Evolutionary conservation across 148 eudicot species (phyloP).

Genomic region (Rhododendron kiyosumense): DNA sequence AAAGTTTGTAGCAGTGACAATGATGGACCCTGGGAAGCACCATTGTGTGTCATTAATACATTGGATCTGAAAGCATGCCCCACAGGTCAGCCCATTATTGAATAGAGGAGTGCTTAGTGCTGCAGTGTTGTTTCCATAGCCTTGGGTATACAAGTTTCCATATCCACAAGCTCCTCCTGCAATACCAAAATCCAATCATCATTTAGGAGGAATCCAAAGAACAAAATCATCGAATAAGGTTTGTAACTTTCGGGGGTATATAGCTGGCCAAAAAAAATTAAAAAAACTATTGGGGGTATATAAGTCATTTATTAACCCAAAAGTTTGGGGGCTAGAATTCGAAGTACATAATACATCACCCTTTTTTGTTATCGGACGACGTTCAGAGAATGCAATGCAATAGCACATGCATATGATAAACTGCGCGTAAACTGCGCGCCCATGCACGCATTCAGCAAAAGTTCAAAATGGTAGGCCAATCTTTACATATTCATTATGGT

Average conservation of each 20-base stretch:
- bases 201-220: background rate
- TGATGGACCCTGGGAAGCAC: conserved; percentile 30
- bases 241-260: no score
- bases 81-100: conserved; percentile 38
- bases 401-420: background rate
- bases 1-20: conserved; percentile 43
- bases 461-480: background rate
- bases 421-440: background rate
- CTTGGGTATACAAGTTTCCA: conserved; percentile 37
- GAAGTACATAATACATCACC: background rate
- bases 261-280: no score
- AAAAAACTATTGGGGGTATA: no score
- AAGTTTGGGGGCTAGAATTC: background rate
- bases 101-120: conserved; percentile 42
- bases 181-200: background rate
- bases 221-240: background rate
- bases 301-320: no score
- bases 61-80: conserved; percentile 31
- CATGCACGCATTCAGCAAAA: background rate
- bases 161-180: conserved; percentile 51
- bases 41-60: conserved; percentile 27
- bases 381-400: background rate
- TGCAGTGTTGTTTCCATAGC: conserved; percentile 41
- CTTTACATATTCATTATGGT: background rate
- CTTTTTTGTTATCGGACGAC: background rate